phyloP scores from a whole-genome alignment of 768 basidiomycete genomes.

The Lanmaoa rubissima region DNA sequence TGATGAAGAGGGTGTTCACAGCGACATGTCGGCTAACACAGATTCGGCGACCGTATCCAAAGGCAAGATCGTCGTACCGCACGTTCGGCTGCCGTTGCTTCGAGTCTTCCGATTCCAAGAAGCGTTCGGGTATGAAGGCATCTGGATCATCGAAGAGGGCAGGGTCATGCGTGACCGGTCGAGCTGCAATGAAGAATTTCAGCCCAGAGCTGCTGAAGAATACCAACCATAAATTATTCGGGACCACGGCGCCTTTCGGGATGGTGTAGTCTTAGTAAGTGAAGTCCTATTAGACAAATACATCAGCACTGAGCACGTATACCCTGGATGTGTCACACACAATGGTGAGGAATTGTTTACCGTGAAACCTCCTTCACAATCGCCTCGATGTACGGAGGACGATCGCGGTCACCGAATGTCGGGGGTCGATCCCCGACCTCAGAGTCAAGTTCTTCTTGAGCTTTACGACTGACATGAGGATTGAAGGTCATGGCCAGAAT shows the following conservation, averaged over 20 bases:
- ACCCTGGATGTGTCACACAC: background rate
- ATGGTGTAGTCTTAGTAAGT: constrained; percentile 1
- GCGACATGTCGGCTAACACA: constrained; percentile 9
- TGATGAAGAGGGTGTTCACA: constrained; percentile 8
- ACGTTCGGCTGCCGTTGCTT: background rate
- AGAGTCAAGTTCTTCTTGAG: constrained; percentile 5
- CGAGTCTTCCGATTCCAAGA: constrained; percentile 1
- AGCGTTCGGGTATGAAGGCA: constrained; percentile 16
- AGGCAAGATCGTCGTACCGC: constrained; percentile 10
- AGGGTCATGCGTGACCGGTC: constrained; percentile 7
- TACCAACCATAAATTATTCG: constrained; percentile 1
- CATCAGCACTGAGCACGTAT: background rate
- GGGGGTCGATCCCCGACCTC: constrained; percentile 3
- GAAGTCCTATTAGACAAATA: background rate
- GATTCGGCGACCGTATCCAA: constrained; percentile 13
- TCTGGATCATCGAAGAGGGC: constrained; percentile 11
- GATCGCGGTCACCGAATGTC: constrained; percentile 7
- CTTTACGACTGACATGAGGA: background rate
- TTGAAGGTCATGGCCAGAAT: constrained; percentile 6
- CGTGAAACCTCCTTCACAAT: constrained; percentile 7
- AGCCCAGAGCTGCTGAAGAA: background rate
- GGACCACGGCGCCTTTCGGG: constrained; percentile 5
- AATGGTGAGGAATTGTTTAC: background rate
- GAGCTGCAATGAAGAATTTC: background rate
- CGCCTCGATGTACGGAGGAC: constrained; percentile 7